Evolutionary conservation across 2,329 filamentous ascomycete species (phyloP).

Genomic region (Talaromyces sp.): DNA sequence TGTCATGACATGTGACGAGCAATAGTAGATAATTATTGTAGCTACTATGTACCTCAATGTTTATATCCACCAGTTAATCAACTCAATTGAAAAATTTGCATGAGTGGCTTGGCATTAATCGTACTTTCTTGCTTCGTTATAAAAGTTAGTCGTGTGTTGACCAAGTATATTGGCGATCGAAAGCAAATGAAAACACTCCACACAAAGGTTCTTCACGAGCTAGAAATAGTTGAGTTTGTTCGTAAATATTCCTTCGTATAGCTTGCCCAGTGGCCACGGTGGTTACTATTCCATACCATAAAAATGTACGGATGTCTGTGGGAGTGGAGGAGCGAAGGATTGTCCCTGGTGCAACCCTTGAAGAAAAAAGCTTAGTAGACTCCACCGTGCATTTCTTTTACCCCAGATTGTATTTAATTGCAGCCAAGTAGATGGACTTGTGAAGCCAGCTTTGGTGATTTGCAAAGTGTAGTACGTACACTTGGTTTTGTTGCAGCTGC

Average conservation of each 20-base stretch:
- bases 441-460: not conserved
- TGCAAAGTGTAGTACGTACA: too few species aligned
- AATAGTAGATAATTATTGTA: not conserved
- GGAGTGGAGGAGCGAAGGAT: not conserved
- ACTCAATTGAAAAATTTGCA: not conserved
- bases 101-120: not conserved
- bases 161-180: too few species aligned
- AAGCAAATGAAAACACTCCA: too few species aligned
- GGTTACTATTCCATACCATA: too few species aligned
- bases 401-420: not conserved
- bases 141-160: not conserved
- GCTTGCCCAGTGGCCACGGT: too few species aligned
- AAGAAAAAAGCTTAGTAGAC: not conserved
- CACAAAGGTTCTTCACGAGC: too few species aligned
- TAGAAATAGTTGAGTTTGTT: too few species aligned
- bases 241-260: too few species aligned
- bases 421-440: not conserved
- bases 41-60: too few species aligned
- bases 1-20: not conserved
- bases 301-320: not conserved
- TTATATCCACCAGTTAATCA: too few species aligned
- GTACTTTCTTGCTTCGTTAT: not conserved
- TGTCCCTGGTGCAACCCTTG: not conserved
- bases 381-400: not conserved
- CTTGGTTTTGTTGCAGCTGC: not conserved